Base-by-base conservation (phyloP, 2,329 filamentous ascomycete genomes). In the Thelonectria discophora region DNA sequence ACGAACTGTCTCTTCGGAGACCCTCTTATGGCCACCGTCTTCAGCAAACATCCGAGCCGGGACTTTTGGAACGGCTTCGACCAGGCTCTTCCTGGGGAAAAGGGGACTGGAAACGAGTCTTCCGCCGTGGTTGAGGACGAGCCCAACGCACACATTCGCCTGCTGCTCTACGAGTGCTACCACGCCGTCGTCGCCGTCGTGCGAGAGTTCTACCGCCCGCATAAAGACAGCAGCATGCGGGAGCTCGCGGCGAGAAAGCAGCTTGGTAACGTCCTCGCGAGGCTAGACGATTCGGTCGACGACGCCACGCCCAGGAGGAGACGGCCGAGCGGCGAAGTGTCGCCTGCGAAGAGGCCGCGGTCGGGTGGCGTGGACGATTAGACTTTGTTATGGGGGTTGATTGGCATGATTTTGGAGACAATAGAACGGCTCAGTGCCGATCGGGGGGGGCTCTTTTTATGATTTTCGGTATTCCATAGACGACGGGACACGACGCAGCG, bases 1-100 rank as follows among this genome's bases (percentile, higher is more conserved):
- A 83, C 83, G 61, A 83, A 81, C 60, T 82, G 83, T 45, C 66
- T 88, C 11, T 88, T 89, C 64, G 86, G 86, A 11, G 87, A 89
- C 62, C 85, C 86, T 0, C 70, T 88, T 2, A 76, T 89, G 51
- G 79, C 82, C 2, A 77, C 76, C 3, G 78, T 78, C 7, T 85
- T 88, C 65, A 79, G 76, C 66, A 77, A 80, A 13, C 71, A 76
- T 17, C 77, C 81, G 0, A 80, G 76, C 5, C 67, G 76, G 12
- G 77, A 80, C 0, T 82, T 87, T 34, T 72, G 84, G 24, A 72
- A 74, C 27, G 85, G 85, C 1, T 86, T 84, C 67, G 73, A 75
- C 32, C 70, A 67, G 17, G 60, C 56, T 11, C 37, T 67, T 1
- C 30, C 55, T 21, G 60, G 65, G n/a, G 58, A 66, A 12, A 48